These are phyloP conservation scores for Phytophthora cajani DNA, from an alignment of 352 stramenopile genomes.

Conservation along the genomic window DNA sequence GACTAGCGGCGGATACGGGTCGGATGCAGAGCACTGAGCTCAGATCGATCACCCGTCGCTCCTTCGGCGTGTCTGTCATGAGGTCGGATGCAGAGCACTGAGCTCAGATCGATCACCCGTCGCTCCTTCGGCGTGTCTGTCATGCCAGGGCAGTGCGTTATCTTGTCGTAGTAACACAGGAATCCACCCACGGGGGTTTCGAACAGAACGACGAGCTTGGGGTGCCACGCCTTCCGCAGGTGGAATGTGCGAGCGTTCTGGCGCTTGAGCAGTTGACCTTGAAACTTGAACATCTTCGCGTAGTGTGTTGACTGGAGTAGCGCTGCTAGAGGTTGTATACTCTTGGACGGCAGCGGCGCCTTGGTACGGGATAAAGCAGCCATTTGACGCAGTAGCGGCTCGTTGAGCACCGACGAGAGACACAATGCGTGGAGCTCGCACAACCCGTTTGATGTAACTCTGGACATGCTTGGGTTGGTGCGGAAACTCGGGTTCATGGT, in stretches of 20 bases:
- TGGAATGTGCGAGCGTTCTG: constrained; percentile 56
- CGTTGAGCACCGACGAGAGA: constrained; percentile 27
- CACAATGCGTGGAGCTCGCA: constrained; percentile 44
- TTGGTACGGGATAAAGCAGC: constrained; percentile 38
- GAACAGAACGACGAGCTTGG: constrained; percentile 61
- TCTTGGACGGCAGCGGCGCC: constrained; percentile 21
- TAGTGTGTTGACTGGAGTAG: constrained; percentile 62
- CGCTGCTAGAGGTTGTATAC: constrained; percentile 18
- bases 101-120: constrained; percentile 70
- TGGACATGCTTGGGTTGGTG: constrained; percentile 19
- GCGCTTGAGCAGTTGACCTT: constrained; percentile 64
- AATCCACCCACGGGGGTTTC: constrained; percentile 71
- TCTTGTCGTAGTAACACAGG: constrained; percentile 80
- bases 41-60: constrained; percentile 72
- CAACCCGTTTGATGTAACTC: constrained; percentile 22
- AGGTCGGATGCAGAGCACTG: constrained; percentile 70
- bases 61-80: constrained; percentile 55
- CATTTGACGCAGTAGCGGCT: constrained; percentile 44
- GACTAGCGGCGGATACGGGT: constrained; percentile 42
- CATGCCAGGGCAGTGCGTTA: constrained; percentile 63
- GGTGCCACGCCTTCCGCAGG: constrained; percentile 62
- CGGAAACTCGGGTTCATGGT: constrained; percentile 15
- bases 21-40: constrained; percentile 72
- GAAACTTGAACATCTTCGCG: constrained; percentile 59
- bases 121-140: constrained; percentile 61